Percentiles rank a stretch among this genome's conserved stretches.
Conservation (phyloP, 768 basidiomycete species). For the Lepiota subincarnata region DNA sequence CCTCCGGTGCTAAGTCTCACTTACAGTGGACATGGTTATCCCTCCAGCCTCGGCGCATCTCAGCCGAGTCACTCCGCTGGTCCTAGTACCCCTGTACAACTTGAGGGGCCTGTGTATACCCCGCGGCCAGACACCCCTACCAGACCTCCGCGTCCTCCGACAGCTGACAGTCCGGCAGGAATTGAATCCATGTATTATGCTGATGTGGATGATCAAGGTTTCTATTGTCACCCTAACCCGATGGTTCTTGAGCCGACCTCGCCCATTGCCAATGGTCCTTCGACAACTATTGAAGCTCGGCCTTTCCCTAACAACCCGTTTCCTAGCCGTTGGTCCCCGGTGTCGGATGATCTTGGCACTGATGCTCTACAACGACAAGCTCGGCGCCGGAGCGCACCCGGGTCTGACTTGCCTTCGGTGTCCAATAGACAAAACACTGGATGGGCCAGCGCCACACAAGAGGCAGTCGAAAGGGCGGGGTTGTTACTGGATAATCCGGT, state of each 20-base stretch:
- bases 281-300: neutral
- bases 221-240: conserved; percentile 6
- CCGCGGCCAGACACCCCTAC: neutral
- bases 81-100: neutral
- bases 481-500: neutral
- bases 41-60: neutral
- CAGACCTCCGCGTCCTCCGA: conserved; percentile 14
- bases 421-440: neutral
- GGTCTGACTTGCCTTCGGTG: neutral
- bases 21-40: neutral
- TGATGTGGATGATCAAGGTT: conserved; percentile 2
- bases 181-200: conserved; percentile 8
- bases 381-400: neutral
- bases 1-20: conserved; percentile 4
- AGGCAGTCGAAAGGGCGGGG: neutral
- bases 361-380: conserved; percentile 3
- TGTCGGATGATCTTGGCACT: neutral
- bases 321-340: neutral
- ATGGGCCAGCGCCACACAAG: neutral
- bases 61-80: neutral
- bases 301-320: neutral
- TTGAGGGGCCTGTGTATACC: neutral
- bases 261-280: neutral
- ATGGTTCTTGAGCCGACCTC: neutral
- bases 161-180: conserved; percentile 13